Conservation (phyloP, 1,284 basidiomycete genomes). For the Neotropicomus parvogracilis region DNA sequence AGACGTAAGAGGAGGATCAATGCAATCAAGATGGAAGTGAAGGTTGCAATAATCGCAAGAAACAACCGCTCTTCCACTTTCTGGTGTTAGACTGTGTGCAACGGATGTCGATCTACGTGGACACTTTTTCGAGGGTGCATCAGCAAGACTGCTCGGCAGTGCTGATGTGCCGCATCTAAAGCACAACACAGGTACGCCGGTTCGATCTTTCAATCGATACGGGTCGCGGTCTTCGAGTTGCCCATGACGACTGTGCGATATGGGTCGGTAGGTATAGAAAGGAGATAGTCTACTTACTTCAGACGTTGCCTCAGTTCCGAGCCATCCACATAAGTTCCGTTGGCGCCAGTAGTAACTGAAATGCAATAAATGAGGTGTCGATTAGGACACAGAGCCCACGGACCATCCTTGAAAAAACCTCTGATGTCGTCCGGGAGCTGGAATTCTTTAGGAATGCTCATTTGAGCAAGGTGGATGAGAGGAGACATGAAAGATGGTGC, state of each 20-base stretch:
- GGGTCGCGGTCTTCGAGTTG: constrained; percentile 91
- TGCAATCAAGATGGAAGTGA: constrained; percentile 97
- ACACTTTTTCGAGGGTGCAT: constrained; percentile 53
- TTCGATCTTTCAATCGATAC: constrained; percentile 82
- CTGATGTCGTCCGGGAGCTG: constrained; percentile 88
- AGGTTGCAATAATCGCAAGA: constrained; percentile 95
- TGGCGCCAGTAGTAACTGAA: constrained; percentile 67
- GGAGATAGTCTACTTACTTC: constrained; percentile 48
- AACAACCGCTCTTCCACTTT: constrained; percentile 70
- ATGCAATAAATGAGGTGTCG: constrained; percentile 14
- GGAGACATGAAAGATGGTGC: constrained; percentile 61
- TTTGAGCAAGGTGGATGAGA: constrained; percentile 64
- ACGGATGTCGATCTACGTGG: constrained; percentile 46
- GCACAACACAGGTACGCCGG: constrained; percentile 79
- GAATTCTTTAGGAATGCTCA: constrained; percentile 74
- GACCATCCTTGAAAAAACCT: constrained; percentile 83
- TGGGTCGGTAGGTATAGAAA: constrained; percentile 14
- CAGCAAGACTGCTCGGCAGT: constrained; percentile 47
- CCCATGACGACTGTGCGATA: constrained; percentile 71
- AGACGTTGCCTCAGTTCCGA: constrained; percentile 75
- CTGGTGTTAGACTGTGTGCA: constrained; percentile 36
- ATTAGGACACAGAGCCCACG: constrained; percentile 28
- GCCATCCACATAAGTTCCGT: constrained; percentile 75
- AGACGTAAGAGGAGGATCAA: constrained; percentile 83
- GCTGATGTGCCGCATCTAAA: constrained; percentile 86